Evolutionary conservation across 805 yeast genomes (phyloP).

Genomic region (Blastobotrys attinorum): DNA sequence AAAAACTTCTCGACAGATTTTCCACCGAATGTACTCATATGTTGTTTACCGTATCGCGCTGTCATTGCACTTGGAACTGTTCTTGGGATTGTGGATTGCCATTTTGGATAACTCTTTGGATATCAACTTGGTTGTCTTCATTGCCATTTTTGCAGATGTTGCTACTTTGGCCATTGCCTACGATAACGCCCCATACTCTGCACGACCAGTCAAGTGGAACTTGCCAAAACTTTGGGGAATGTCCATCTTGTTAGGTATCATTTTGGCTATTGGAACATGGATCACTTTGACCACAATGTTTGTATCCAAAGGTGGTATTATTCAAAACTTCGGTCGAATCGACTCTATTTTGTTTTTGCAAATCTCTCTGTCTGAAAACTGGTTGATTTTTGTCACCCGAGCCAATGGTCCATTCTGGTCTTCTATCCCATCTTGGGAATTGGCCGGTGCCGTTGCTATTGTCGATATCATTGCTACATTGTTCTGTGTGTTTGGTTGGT

Average conservation of each 20-base stretch:
- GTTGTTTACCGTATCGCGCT: conserved; percentile 97
- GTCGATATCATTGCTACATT: conserved; percentile 89
- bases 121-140: conserved; percentile 89
- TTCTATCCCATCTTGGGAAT: conserved; percentile 92
- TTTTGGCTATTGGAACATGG: conserved; percentile 79
- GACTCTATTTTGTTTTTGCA: conserved; percentile 92
- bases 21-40: conserved; percentile 98
- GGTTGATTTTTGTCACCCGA: conserved; percentile 95
- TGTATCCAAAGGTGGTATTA: conserved; percentile 80
- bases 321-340: conserved; percentile 90
- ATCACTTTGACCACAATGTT: conserved; percentile 92
- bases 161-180: conserved; percentile 76
- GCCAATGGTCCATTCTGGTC: conserved; percentile 99
- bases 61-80: conserved; percentile 88
- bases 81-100: conserved; percentile 95
- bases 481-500: conserved; percentile 94
- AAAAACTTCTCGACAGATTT: conserved; percentile 92
- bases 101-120: conserved; percentile 78
- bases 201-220: conserved; percentile 93
- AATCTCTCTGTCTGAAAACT: conserved; percentile 91
- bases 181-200: conserved; percentile 93
- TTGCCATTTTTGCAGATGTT: conserved; percentile 88
- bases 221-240: conserved; percentile 85
- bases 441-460: conserved; percentile 83
- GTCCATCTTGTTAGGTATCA: conserved; percentile 61